Evolutionary conservation across 2,329 filamentous ascomycete species (phyloP).

Genomic region (Talaromyces sp.): DNA sequence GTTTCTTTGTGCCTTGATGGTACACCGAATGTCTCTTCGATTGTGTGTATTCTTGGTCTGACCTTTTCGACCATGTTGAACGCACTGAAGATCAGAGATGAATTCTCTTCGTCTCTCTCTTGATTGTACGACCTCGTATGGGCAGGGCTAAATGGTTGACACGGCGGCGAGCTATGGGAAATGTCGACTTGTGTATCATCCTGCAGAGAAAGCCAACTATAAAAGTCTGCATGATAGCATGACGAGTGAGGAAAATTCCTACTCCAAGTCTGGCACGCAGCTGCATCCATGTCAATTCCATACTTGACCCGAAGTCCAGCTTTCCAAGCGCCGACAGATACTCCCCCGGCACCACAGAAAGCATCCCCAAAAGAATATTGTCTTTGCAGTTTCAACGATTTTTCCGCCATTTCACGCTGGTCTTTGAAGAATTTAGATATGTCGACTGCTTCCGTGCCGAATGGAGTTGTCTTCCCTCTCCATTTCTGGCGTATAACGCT

Average conservation of each 20-base stretch:
- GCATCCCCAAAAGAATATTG: slow-evolving; percentile 67
- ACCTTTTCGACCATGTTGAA: slow-evolving; percentile 55
- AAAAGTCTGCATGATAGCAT: slow-evolving; percentile 44
- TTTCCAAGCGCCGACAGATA: slow-evolving; percentile 59
- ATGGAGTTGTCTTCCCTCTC: slow-evolving; percentile 32
- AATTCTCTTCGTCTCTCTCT: slow-evolving; percentile 64
- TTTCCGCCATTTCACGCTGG: not conserved
- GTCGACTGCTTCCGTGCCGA: slow-evolving; percentile 25
- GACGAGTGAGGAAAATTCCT: slow-evolving; percentile 53
- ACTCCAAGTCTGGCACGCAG: slow-evolving; percentile 58
- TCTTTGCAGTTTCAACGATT: not conserved
- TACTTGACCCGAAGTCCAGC: slow-evolving; percentile 60
- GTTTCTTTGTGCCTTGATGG: slow-evolving; percentile 52
- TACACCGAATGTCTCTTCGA: slow-evolving; percentile 77
- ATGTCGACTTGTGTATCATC: slow-evolving; percentile 57
- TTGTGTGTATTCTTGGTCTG: slow-evolving; percentile 66
- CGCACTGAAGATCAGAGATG: slow-evolving; percentile 51
- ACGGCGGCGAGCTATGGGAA: slow-evolving; percentile 72
- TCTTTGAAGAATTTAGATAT: not conserved
- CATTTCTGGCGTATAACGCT: slow-evolving; percentile 29
- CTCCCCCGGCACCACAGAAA: slow-evolving; percentile 71
- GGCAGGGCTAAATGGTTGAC: slow-evolving; percentile 70
- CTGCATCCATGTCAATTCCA: slow-evolving; percentile 61
- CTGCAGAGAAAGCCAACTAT: slow-evolving; percentile 39
- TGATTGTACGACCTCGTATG: slow-evolving; percentile 55